Evolutionary conservation across 192 early-diverging fungal genomes (phyloP).

Genomic region (Backusella morwellensis): DNA sequence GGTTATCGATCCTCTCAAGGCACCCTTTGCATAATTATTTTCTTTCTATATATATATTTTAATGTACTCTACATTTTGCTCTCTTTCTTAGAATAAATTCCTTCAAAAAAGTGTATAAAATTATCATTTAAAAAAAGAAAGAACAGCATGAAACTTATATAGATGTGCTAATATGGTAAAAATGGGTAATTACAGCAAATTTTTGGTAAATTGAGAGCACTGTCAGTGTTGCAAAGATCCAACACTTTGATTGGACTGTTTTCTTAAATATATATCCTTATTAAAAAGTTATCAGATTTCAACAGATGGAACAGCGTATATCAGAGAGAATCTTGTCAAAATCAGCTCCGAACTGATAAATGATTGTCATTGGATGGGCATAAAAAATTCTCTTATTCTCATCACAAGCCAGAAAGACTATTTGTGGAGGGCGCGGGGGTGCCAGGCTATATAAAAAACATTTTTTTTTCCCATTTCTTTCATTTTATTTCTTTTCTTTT

Average conservation of each 20-base stretch:
- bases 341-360: not conserved
- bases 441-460: not conserved
- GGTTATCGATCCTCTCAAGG: conserved; percentile 83
- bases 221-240: not conserved
- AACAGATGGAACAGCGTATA: not conserved
- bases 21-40: conserved; percentile 53
- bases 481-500: not conserved
- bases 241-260: not conserved
- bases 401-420: not conserved
- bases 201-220: too few relatives aligned
- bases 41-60: conserved; percentile 5
- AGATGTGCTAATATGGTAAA: not conserved
- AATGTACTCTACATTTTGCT: not conserved
- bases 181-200: not conserved
- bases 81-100: not conserved
- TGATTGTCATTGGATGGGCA: not conserved
- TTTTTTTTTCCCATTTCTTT: not conserved
- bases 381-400: not conserved
- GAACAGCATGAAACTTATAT: not conserved
- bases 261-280: not conserved
- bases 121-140: not conserved
- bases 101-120: not conserved
- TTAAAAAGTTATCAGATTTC: not conserved
- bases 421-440: not conserved
- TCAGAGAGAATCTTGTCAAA: not conserved